A percentile compares a stretch with the other conserved stretches of the same genome.
Evolutionary conservation across 768 basidiomycete species (phyloP).

Genomic region (Lactarius hengduanensis): DNA sequence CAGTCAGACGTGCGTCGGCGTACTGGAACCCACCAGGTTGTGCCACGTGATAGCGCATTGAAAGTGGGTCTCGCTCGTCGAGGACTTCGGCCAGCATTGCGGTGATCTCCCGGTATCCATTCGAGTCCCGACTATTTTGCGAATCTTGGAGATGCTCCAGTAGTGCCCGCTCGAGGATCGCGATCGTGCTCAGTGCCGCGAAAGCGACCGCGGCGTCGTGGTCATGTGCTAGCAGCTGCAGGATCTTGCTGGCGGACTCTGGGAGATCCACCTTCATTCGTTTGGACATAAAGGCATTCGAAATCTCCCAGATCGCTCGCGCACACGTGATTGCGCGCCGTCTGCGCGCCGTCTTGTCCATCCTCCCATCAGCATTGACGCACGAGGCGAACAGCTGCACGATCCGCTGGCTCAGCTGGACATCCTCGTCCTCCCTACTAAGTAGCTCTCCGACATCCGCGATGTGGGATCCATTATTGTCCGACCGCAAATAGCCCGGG

Average conservation of each 20-base stretch:
- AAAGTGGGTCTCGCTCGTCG: background rate
- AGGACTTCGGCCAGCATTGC: background rate
- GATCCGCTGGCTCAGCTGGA: conserved; percentile 6
- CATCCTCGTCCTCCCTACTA: background rate
- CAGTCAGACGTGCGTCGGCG: conserved; percentile 6
- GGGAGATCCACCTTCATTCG: background rate
- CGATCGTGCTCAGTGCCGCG: conserved; percentile 4
- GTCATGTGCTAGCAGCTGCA: conserved; percentile 6
- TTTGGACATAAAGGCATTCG: conserved; percentile 8
- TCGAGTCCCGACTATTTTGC: background rate
- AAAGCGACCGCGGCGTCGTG: conserved; percentile 12
- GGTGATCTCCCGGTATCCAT: background rate
- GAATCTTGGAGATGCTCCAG: background rate
- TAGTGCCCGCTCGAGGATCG: conserved; percentile 3
- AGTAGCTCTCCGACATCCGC: conserved; percentile 11
- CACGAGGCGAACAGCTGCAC: conserved; percentile 12
- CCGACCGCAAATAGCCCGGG: conserved; percentile 4
- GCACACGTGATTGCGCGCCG: conserved; percentile 20
- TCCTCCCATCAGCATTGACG: conserved; percentile 4
- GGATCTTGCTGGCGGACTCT: background rate
- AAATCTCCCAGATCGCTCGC: conserved; percentile 17
- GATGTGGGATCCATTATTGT: conserved; percentile 5
- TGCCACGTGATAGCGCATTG: background rate
- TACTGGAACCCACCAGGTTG: background rate
- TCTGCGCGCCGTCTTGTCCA: conserved; percentile 15